Base-by-base conservation (phyloP, 805 yeast species). In the Starmerella vitae region DNA sequence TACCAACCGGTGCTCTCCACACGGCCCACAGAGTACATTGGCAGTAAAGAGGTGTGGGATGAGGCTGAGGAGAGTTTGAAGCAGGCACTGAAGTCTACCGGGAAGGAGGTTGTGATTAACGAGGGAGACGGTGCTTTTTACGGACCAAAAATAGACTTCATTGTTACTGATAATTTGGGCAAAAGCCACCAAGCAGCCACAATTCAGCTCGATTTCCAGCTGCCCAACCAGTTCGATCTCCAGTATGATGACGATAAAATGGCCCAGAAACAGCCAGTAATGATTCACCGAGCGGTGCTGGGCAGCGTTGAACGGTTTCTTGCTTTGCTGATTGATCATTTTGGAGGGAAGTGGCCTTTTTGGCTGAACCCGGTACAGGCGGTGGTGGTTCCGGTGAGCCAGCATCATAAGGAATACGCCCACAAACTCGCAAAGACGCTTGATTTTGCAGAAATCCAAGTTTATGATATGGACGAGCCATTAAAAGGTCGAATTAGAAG, bases 281-380 rank as follows among this genome's bases (percentile, higher is more conserved):
- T 91, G 84, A 72, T 91, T 22, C 98, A 91, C 56, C 68, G 98
- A 40, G 98, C 98, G 0, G 84, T 88, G 2, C 83, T 84, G 56
- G 98, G 98, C 0, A 85, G 96, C 0, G 67, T 91, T 7, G 98
- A 91, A 58, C 67, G 98, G 52, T 91, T 91, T 55, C 62, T 91
- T 61, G 95, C 97, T 1, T 71, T 91, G 43, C 64, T 91, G 44
- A 74, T 91, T 37, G 97, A 91, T 56, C 93, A 86, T 48, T 83
- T 76, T 57, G 72, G 73, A 41, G 98, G 97, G 0, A 77, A 78
- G 49, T 91, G 97, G 97, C 98, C 98, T 8, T 85, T 91, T 56
- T 91, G 98, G 98, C 55, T 91, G 32, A 83, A 78, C 47, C 96
- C 97, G 5, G 68, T 93, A 45, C 98, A 91, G 57, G 91, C 88